Percentiles rank a stretch among this genome's conserved stretches.
Conservation (phyloP, 2,329 filamentous ascomycete genomes). For the Pyricularia sp. region DNA sequence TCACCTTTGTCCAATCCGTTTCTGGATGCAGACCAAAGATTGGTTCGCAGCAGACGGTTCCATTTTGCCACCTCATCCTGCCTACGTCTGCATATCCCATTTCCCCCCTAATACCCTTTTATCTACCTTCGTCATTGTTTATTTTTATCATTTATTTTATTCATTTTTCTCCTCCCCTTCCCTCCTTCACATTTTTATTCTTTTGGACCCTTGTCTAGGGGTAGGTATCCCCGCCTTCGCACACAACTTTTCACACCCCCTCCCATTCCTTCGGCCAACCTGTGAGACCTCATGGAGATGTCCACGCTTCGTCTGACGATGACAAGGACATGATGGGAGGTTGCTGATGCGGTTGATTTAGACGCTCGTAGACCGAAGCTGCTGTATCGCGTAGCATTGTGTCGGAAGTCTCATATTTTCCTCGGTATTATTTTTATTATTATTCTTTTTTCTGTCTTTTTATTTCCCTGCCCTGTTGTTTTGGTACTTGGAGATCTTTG, state of each 20-base stretch:
- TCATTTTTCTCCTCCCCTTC: not conserved
- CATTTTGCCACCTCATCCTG: conserved; percentile 36
- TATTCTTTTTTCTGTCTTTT: conserved; percentile 1
- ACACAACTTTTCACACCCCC: conserved; percentile 5
- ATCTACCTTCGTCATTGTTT: conserved; percentile 1
- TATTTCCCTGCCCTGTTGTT: not conserved
- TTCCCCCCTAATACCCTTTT: conserved; percentile 7
- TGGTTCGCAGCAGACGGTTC: conserved; percentile 29
- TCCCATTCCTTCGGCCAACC: conserved; percentile 6
- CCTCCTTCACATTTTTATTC: conserved; percentile 1
- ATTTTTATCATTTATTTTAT: conserved; percentile 4
- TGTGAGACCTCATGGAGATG: conserved; percentile 5
- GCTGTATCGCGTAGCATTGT: not conserved
- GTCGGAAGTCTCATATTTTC: not conserved
- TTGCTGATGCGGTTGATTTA: not conserved
- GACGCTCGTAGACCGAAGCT: not conserved
- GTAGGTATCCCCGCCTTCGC: not conserved
- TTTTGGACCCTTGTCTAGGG: not conserved
- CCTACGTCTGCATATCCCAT: conserved; percentile 28
- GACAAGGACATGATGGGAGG: not conserved
- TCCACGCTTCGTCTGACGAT: not conserved
- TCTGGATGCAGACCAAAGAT: conserved; percentile 20
- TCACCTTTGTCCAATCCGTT: conserved; percentile 5
- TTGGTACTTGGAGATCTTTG: conserved; percentile 36
- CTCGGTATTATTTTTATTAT: conserved; percentile 3